These are phyloP conservation scores for Aspergillus amoenus DNA, from an alignment of 2,329 filamentous ascomycete species.

Conservation along the genomic window DNA sequence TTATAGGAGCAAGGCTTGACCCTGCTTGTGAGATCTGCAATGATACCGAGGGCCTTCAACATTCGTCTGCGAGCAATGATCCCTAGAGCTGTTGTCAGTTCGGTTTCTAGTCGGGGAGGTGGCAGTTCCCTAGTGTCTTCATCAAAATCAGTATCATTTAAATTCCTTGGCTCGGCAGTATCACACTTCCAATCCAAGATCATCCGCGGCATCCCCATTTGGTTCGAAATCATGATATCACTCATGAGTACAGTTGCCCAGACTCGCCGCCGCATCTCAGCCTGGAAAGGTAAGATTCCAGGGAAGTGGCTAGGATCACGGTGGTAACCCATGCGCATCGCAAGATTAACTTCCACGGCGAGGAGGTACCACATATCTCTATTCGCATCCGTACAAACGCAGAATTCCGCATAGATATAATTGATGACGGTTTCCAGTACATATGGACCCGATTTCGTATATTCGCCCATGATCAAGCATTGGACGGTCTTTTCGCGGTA, in stretches of 20 bases:
- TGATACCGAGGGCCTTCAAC: conserved; percentile 29
- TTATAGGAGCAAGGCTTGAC: conserved; percentile 13
- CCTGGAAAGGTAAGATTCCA: conserved; percentile 53
- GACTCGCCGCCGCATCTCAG: conserved; percentile 49
- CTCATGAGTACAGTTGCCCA: conserved; percentile 49
- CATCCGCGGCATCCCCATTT: conserved; percentile 63
- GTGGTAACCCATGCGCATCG: conserved; percentile 61
- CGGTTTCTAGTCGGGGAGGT: conserved; percentile 49
- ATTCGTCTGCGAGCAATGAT: conserved; percentile 36
- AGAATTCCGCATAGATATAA: conserved; percentile 56
- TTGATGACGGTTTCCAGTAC: conserved; percentile 58
- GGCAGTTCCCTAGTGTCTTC: conserved; percentile 52
- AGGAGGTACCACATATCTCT: conserved; percentile 55
- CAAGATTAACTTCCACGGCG: conserved; percentile 55
- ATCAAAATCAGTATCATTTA: conserved; percentile 60
- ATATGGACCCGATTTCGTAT: conserved; percentile 53
- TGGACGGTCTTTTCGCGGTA: conserved; percentile 46
- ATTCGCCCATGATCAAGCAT: conserved; percentile 55
- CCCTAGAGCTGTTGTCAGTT: conserved; percentile 48
- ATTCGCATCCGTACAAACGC: conserved; percentile 53
- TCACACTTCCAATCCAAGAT: conserved; percentile 60
- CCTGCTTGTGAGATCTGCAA: conserved; percentile 29
- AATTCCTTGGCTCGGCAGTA: conserved; percentile 55
- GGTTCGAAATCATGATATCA: conserved; percentile 60
- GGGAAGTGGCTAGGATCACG: conserved; percentile 55